Base-by-base conservation (phyloP, 306 rosid species). In the Castanopsis chinensis region DNA sequence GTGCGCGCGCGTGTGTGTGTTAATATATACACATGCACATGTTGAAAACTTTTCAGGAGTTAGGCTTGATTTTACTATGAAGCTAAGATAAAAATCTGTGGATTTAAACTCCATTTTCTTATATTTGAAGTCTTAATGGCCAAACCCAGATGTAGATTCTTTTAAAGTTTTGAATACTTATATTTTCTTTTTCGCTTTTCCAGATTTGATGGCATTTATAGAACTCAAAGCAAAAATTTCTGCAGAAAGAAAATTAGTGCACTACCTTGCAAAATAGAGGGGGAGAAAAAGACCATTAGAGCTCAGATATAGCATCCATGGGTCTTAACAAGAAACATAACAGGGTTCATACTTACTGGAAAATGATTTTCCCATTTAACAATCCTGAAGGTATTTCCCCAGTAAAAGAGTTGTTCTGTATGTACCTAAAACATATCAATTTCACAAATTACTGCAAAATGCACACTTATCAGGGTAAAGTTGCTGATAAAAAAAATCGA, bases 371-470 rank as follows among this genome's bases (percentile, higher is more conserved):
- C 82, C 87, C 79, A 21, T 83, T 86, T 54, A 88, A 32, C 74
- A 95, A 82, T 75, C 89, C 96, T 15, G 86, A 57, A 63, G 99
- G 99, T 84, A 95, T 91, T 71, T 84, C 90, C 60, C 99, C 99
- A 21, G 54, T 85, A 80, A 95, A 95, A 27, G 93, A 86, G 87
- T 95, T 95, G 87, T 95, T 92, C 86, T 92, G 91, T 84, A 95
- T 87, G 84, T 89, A 91, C 90, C 99, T 95, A 89, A 20, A 82
- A 85, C 73, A 69, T 25, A 75, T 4, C 81, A 37, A 85, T 82
- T 82, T 57, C 77, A 76, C 14, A 49, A 59, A 79, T 79, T 64
- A 73, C 45, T 65, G 61, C 77, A 76, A 72, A 45, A 61, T 79
- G 74, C 69, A 81, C 73, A 67, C 13, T 60, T 56, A 14, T 0